phyloP scores from a whole-genome alignment of 257 asterid genomes.

The Avicennia marina region DNA sequence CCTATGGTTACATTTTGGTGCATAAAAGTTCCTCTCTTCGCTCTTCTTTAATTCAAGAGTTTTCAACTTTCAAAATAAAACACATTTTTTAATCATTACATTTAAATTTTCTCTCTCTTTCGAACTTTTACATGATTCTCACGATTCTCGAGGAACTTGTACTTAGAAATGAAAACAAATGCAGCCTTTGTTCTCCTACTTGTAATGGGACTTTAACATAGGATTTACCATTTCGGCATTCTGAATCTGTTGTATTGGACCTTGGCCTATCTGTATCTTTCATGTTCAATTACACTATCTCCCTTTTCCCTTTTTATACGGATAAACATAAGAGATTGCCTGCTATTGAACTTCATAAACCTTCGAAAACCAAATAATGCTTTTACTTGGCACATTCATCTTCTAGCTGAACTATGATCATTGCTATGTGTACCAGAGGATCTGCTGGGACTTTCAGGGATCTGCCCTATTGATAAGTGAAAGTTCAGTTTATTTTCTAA shows the following conservation, averaged over 20 bases:
- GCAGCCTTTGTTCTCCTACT: too few species aligned
- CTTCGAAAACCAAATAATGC: not conserved
- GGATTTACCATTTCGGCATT: not conserved
- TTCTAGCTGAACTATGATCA: not conserved
- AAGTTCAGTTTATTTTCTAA: not conserved
- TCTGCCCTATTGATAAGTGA: not conserved
- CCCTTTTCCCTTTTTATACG: not conserved
- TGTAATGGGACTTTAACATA: too few species aligned
- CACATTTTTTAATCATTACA: too few species aligned
- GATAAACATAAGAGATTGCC: not conserved
- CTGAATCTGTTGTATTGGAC: not conserved
- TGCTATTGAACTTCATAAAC: not conserved
- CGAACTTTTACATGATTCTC: too few species aligned
- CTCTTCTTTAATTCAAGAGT: too few species aligned
- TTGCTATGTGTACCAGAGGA: not conserved
- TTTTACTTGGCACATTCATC: not conserved
- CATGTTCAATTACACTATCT: not conserved
- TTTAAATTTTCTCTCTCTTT: too few species aligned
- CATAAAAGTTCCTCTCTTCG: too few species aligned
- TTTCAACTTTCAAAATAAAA: too few species aligned
- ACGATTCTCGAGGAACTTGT: too few species aligned
- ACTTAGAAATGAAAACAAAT: too few species aligned
- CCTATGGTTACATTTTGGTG: too few species aligned
- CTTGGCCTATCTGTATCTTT: not conserved
- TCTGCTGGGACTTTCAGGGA: not conserved